phyloP scores from a whole-genome alignment of 441 rosid genomes.

The Aquilaria agallochum region DNA sequence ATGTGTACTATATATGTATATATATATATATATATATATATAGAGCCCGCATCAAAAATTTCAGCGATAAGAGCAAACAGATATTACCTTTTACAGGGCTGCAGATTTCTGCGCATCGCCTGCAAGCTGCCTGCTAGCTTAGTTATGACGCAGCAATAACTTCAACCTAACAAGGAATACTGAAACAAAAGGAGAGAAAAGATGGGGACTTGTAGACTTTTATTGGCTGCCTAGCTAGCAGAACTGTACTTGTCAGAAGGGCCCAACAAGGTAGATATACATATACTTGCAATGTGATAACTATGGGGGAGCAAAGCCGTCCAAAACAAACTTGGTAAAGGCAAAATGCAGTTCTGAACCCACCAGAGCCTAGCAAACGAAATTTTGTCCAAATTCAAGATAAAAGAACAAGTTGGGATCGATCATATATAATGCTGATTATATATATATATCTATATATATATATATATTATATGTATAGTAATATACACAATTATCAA shows the following conservation, averaged over 20 bases:
- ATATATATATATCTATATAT: constrained; percentile 25
- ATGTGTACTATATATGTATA: too few species aligned
- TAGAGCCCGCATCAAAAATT: neutral
- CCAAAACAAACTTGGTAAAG: constrained; percentile 30
- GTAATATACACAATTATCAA: constrained; percentile 30
- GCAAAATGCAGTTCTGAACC: constrained; percentile 20
- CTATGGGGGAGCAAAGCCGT: constrained; percentile 19
- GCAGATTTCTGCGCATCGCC: constrained; percentile 53
- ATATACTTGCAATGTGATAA: constrained; percentile 19
- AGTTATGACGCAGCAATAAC: constrained; percentile 29
- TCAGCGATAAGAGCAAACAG: constrained; percentile 41
- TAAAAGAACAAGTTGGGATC: constrained; percentile 6
- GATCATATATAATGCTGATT: constrained; percentile 12
- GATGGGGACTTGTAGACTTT: constrained; percentile 25
- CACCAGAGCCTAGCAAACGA: constrained; percentile 20
- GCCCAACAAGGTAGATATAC: constrained; percentile 15
- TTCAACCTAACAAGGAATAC: constrained; percentile 44
- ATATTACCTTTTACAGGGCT: constrained; percentile 65
- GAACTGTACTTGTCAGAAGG: constrained; percentile 42
- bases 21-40: too few species aligned
- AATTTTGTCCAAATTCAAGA: constrained; percentile 3
- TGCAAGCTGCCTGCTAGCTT: constrained; percentile 41
- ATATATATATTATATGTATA: constrained; percentile 14
- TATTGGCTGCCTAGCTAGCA: constrained; percentile 34
- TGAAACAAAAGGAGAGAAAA: constrained; percentile 21